These are phyloP conservation scores for Lipomyces sp. DNA, from an alignment of 805 yeast genomes.

Conservation along the genomic window DNA sequence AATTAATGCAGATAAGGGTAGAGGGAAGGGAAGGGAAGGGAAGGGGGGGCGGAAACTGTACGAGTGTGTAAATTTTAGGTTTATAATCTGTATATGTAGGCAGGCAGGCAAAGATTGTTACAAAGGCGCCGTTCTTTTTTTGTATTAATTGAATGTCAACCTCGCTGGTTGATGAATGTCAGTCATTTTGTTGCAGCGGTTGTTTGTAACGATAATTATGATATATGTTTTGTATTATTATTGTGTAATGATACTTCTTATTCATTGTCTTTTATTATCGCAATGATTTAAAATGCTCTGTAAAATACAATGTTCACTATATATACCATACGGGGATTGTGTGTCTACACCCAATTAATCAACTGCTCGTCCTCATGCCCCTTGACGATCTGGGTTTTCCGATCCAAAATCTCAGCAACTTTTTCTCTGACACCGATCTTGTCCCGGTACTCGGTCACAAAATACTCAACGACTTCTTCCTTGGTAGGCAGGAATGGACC, in stretches of 20 bases:
- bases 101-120: not conserved
- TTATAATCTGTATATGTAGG: not conserved
- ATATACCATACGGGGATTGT: not conserved
- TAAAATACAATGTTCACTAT: not conserved
- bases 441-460: slow-evolving; percentile 57
- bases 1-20: not conserved
- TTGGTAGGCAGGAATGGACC: slow-evolving; percentile 72
- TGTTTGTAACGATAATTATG: not conserved
- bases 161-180: not conserved
- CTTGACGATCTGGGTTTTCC: slow-evolving; percentile 57
- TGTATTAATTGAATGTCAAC: not conserved
- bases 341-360: slow-evolving; percentile 52
- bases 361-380: slow-evolving; percentile 47
- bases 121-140: not conserved
- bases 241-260: not conserved
- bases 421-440: slow-evolving; percentile 65
- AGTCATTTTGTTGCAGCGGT: not conserved
- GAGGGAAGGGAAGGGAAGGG: too few relatives aligned
- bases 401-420: slow-evolving; percentile 61
- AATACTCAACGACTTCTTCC: slow-evolving; percentile 68
- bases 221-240: not conserved
- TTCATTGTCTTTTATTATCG: not conserved
- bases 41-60: too few relatives aligned
- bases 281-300: not conserved
- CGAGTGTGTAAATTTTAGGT: not conserved